Conservation (phyloP, 2,329 filamentous ascomycete species). For the Rutstroemia sydowiana region DNA sequence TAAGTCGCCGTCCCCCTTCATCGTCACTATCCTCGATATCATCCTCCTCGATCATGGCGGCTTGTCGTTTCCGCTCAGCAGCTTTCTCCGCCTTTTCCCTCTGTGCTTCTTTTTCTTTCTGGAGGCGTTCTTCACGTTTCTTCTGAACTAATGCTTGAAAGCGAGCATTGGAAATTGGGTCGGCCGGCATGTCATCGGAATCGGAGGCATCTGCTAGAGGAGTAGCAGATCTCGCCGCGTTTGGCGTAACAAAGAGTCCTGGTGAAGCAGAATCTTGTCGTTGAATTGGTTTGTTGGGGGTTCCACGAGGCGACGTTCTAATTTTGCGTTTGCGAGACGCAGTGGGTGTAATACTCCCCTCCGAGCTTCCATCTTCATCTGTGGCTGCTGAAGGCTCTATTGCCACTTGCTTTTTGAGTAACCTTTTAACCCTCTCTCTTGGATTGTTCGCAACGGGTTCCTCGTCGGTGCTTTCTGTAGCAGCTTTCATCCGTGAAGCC, state of each 20-base stretch:
- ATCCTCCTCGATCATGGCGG: conserved; percentile 46
- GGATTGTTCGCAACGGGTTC: conserved; percentile 22
- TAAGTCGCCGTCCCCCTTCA: conserved; percentile 56
- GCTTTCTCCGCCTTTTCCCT: conserved; percentile 33
- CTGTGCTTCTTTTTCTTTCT: conserved; percentile 54
- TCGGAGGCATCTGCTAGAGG: conserved; percentile 20
- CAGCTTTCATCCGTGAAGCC: conserved; percentile 54
- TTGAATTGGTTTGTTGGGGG: conserved; percentile 19
- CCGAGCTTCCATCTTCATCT: conserved; percentile 31
- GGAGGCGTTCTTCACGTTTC: conserved; percentile 65
- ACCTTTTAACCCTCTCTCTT: conserved; percentile 38
- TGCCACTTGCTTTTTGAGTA: conserved; percentile 32
- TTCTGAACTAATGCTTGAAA: conserved; percentile 66
- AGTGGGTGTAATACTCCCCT: conserved; percentile 20
- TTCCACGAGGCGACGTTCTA: conserved; percentile 16
- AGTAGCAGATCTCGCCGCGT: conserved; percentile 24
- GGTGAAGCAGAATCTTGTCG: conserved; percentile 23
- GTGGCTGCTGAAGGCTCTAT: conserved; percentile 24
- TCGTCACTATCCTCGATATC: conserved; percentile 51
- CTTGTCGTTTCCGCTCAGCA: conserved; percentile 36
- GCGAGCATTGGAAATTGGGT: conserved; percentile 44
- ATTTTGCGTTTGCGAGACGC: conserved; percentile 25
- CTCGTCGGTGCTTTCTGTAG: conserved; percentile 15
- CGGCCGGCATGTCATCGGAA: conserved; percentile 38
- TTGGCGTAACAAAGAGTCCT: conserved; percentile 37